These are phyloP conservation scores for Ceriops zippeliana DNA, from an alignment of 345 rosid species.

Conservation along the genomic window DNA sequence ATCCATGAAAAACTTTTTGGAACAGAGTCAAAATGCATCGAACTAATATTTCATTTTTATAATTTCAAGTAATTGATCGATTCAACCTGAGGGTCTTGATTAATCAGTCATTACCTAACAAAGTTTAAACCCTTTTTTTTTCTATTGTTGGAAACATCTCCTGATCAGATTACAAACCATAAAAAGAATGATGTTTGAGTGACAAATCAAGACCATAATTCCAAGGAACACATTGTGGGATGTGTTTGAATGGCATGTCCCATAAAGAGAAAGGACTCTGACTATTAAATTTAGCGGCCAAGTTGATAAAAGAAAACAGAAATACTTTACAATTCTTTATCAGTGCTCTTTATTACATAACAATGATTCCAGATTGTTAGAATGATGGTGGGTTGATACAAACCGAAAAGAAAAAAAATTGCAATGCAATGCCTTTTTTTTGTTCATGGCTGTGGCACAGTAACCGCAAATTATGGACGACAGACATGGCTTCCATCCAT, in stretches of 20 bases:
- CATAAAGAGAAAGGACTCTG: background rate
- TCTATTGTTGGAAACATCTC: slow-evolving; percentile 3
- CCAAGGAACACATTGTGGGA: background rate
- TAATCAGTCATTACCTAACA: too few species aligned
- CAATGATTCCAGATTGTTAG: too few species aligned
- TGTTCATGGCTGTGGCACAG: background rate
- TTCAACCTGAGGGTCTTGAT: too few species aligned
- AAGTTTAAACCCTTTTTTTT: too few species aligned
- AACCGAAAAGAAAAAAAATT: too few species aligned
- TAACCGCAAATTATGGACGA: background rate
- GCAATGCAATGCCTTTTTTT: too few species aligned
- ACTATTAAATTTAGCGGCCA: too few species aligned
- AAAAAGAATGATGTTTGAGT: background rate
- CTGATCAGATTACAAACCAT: background rate
- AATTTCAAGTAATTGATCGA: too few species aligned
- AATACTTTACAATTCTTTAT: too few species aligned
- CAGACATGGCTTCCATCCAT: slow-evolving; percentile 8
- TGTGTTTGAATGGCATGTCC: background rate
- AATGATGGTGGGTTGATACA: too few species aligned
- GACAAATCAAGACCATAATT: background rate
- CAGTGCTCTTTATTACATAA: too few species aligned
- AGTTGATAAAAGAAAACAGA: too few species aligned
- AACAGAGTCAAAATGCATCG: background rate
- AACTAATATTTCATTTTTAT: background rate
- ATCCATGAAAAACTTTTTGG: slow-evolving; percentile 4